These are phyloP conservation scores for Cordyceps cicadae DNA, from an alignment of 2,329 filamentous ascomycete species.

Conservation along the genomic window DNA sequence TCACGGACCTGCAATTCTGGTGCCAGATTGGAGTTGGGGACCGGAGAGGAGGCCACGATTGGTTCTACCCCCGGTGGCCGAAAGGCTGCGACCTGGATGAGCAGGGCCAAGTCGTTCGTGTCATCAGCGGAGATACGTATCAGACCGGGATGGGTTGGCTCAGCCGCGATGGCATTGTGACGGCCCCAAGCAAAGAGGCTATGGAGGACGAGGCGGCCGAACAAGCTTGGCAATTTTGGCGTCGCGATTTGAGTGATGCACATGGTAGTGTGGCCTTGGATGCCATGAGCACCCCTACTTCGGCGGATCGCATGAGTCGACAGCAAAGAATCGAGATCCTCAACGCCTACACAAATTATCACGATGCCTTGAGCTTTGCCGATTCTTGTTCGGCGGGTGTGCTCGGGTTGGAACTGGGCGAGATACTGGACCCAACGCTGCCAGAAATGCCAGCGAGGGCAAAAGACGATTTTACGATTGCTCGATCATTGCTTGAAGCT, in stretches of 20 bases:
- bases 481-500: slow-evolving; percentile 40
- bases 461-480: slow-evolving; percentile 43
- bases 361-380: slow-evolving; percentile 54
- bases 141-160: slow-evolving; percentile 69
- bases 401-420: slow-evolving; percentile 37
- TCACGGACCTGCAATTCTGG: slow-evolving; percentile 88
- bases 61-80: slow-evolving; percentile 76
- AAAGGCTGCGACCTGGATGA: slow-evolving; percentile 60
- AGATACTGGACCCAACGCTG: slow-evolving; percentile 52
- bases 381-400: slow-evolving; percentile 50
- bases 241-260: slow-evolving; percentile 54
- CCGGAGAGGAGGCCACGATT: slow-evolving; percentile 76
- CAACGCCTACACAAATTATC: slow-evolving; percentile 43
- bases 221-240: slow-evolving; percentile 61
- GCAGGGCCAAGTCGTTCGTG: slow-evolving; percentile 60
- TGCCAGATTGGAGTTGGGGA: slow-evolving; percentile 94
- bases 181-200: slow-evolving; percentile 27
- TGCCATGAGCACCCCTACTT: slow-evolving; percentile 28
- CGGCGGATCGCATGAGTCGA: slow-evolving; percentile 12
- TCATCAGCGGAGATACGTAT: slow-evolving; percentile 77
- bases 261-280: slow-evolving; percentile 32
- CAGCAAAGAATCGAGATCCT: slow-evolving; percentile 31
- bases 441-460: slow-evolving; percentile 43
- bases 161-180: slow-evolving; percentile 48
- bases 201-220: slow-evolving; percentile 55